These are phyloP conservation scores for Sclerotinia borealis DNA, from an alignment of 2,329 filamentous ascomycete genomes.

Conservation along the genomic window DNA sequence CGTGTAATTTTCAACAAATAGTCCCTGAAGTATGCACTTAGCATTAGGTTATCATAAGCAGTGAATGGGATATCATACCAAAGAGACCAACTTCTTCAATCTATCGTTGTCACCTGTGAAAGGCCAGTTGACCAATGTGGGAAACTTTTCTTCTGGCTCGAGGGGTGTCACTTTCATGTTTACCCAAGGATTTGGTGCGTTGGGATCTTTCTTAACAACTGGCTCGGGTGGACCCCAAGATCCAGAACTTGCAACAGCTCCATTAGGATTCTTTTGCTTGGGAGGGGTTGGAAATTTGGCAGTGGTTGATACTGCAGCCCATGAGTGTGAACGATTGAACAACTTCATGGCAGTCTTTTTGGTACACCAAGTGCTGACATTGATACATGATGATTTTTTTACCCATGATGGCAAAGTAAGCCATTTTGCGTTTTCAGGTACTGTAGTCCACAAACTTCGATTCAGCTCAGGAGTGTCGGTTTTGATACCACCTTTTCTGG, in stretches of 20 bases:
- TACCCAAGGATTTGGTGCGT: not conserved
- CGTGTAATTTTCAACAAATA: not conserved
- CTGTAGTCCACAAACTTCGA: not conserved
- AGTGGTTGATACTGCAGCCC: not conserved
- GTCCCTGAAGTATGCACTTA: not conserved
- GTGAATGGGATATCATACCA: not conserved
- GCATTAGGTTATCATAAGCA: not conserved
- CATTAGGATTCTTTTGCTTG: not conserved
- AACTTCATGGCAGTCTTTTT: not conserved
- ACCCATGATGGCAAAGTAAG: not conserved
- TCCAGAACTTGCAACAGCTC: not conserved
- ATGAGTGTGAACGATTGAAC: not conserved
- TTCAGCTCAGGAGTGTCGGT: not conserved
- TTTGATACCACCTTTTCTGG: not conserved
- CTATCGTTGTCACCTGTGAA: not conserved
- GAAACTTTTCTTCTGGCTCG: not conserved
- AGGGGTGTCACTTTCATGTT: not conserved
- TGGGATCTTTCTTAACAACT: not conserved
- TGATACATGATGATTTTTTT: not conserved
- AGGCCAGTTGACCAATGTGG: not conserved
- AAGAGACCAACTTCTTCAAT: not conserved
- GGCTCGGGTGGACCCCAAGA: not conserved
- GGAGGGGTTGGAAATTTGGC: not conserved
- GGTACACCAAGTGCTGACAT: not conserved
- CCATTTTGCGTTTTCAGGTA: conserved; percentile 3